Percentiles rank a stretch among this genome's conserved stretches.
These are phyloP conservation scores for Leccinum pellstonianum DNA, from an alignment of 768 basidiomycete species.

Conservation along the genomic window DNA sequence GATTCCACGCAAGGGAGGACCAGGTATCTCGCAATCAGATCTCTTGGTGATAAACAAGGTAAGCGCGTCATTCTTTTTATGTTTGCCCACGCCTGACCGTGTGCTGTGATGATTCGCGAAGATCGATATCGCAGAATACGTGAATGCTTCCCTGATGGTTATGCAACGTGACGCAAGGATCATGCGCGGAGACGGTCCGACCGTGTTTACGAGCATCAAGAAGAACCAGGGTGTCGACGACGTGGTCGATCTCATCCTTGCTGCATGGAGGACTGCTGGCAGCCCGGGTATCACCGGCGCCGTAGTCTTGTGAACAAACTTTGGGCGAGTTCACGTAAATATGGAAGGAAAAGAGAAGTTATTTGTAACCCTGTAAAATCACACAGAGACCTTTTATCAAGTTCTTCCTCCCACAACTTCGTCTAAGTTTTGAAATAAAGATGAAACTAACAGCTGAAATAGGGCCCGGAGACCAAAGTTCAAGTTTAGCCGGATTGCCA, in stretches of 20 bases:
- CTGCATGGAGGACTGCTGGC: slow-evolving; percentile 85
- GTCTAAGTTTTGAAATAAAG: not conserved
- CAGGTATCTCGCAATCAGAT: slow-evolving; percentile 96
- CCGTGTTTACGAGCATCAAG: slow-evolving; percentile 85
- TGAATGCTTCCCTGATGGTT: slow-evolving; percentile 89
- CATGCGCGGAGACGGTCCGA: slow-evolving; percentile 95
- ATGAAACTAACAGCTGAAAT: not conserved
- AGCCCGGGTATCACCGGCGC: slow-evolving; percentile 60
- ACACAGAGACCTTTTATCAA: not conserved
- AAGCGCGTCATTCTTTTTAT: slow-evolving; percentile 1
- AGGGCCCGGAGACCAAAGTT: not conserved
- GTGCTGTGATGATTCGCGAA: slow-evolving; percentile 32
- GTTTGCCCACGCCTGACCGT: not conserved
- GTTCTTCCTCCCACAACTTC: slow-evolving; percentile 1
- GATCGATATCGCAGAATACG: slow-evolving; percentile 92
- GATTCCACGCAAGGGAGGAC: slow-evolving; percentile 96
- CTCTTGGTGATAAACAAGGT: slow-evolving; percentile 95
- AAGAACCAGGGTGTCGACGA: slow-evolving; percentile 77
- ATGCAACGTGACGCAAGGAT: slow-evolving; percentile 92
- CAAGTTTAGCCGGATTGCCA: not conserved
- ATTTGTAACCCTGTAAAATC: slow-evolving; percentile 4
- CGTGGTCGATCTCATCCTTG: slow-evolving; percentile 74
- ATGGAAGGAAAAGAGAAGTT: not conserved
- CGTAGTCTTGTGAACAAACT: slow-evolving; percentile 25
- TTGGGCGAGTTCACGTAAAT: slow-evolving; percentile 1